Evolutionary conservation across 2,329 filamentous ascomycete genomes (phyloP).

Genomic region (Neobulgaria alba): DNA sequence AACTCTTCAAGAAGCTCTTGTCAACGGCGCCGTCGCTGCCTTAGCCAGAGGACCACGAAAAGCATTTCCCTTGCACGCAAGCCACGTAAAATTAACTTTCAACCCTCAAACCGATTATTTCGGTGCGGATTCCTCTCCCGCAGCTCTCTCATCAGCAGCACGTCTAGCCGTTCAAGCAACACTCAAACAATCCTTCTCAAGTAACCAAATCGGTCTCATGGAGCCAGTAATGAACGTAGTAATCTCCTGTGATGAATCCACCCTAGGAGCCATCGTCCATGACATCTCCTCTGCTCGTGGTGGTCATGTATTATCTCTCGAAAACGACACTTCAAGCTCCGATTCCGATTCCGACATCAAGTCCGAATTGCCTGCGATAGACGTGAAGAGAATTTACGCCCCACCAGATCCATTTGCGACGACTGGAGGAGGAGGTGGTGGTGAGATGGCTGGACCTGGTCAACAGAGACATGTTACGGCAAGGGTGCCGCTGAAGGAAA

Average conservation of each 20-base stretch:
- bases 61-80: constrained; percentile 70
- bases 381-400: constrained; percentile 70
- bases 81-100: constrained; percentile 61
- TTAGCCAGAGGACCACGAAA: constrained; percentile 77
- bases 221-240: constrained; percentile 90
- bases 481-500: constrained; percentile 87
- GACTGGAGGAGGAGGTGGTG: constrained; percentile 31
- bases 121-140: constrained; percentile 56
- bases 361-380: constrained; percentile 39
- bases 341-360: constrained; percentile 18
- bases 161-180: constrained; percentile 60
- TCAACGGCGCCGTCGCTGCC: constrained; percentile 75
- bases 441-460: constrained; percentile 38
- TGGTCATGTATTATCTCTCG: constrained; percentile 64
- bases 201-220: constrained; percentile 57
- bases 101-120: constrained; percentile 57
- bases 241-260: constrained; percentile 76
- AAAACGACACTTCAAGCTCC: constrained; percentile 22
- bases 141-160: constrained; percentile 58
- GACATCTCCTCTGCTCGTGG: constrained; percentile 68
- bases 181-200: constrained; percentile 52
- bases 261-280: constrained; percentile 74
- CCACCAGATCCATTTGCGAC: constrained; percentile 75
- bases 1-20: constrained; percentile 45
- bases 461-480: constrained; percentile 64